Conservation (phyloP, 306 rosid genomes). For the Mimosa pudica region DNA sequence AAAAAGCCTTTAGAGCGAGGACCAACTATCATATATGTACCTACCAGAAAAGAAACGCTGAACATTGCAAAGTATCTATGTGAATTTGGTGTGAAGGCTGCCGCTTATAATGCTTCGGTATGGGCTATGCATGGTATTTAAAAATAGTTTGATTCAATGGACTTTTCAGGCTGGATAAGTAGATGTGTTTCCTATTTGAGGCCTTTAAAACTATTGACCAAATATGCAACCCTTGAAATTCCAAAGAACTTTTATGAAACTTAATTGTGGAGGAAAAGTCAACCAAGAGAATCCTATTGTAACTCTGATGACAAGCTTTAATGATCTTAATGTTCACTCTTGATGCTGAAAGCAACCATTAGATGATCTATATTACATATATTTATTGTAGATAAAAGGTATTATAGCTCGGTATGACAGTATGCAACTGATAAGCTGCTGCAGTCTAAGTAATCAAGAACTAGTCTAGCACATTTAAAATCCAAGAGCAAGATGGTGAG, state of each 20-base stretch:
- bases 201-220: not conserved
- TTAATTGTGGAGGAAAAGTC: not conserved
- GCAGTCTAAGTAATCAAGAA: not conserved
- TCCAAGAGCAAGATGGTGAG: constrained; percentile 6
- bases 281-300: not conserved
- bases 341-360: not conserved
- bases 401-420: not conserved
- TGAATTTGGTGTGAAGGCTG: constrained; percentile 79
- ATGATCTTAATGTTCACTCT: not conserved
- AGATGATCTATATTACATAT: not conserved
- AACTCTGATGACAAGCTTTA: not conserved
- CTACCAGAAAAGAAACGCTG: constrained; percentile 83
- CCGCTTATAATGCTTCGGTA: constrained; percentile 93
- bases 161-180: constrained; percentile 5
- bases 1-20: constrained; percentile 63
- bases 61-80: constrained; percentile 66
- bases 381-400: not conserved
- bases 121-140: constrained; percentile 29
- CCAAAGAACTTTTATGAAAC: not conserved
- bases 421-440: not conserved
- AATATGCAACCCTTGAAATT: not conserved
- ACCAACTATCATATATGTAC: constrained; percentile 79
- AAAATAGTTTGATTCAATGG: constrained; percentile 30
- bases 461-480: not conserved
- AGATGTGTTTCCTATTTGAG: not conserved